phyloP scores from a whole-genome alignment of 495 filamentous ascomycete species.

The Achaetomiella virescens region DNA sequence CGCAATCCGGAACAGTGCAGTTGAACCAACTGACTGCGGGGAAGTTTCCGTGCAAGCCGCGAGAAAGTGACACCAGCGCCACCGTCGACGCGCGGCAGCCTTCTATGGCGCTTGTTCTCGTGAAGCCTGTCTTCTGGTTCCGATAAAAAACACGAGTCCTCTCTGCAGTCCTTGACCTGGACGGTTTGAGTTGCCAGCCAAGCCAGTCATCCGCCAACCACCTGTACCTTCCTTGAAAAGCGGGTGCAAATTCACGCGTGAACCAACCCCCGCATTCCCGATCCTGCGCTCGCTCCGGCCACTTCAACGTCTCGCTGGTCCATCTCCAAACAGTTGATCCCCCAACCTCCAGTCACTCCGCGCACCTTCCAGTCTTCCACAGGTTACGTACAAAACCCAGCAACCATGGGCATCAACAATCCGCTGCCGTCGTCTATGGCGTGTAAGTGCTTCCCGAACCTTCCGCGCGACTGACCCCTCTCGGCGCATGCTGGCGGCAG shows the following conservation, averaged over 20 bases:
- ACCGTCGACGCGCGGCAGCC: slow-evolving; percentile 8
- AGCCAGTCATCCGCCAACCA: neutral
- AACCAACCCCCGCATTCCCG: slow-evolving; percentile 2
- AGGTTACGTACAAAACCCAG: neutral
- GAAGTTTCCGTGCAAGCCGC: neutral
- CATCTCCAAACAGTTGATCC: neutral
- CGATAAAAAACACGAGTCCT: neutral
- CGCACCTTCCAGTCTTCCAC: neutral
- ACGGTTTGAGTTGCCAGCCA: neutral
- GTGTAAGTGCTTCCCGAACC: slow-evolving; percentile 40
- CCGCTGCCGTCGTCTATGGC: slow-evolving; percentile 53
- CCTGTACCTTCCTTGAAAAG: neutral
- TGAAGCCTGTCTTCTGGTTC: neutral
- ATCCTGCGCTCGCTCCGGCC: slow-evolving; percentile 5
- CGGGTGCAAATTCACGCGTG: neutral
- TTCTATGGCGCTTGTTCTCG: neutral
- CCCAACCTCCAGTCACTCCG: neutral
- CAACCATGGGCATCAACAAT: slow-evolving; percentile 51
- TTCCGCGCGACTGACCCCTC: slow-evolving; percentile 11
- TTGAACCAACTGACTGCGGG: slow-evolving; percentile 7
- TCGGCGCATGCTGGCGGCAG: neutral
- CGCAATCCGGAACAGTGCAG: no score
- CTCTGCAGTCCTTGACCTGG: neutral
- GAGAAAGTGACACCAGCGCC: no score
- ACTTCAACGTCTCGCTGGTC: neutral